Conservation (phyloP, 2,329 filamentous ascomycete genomes). For the Fusarium fujikuroi region DNA sequence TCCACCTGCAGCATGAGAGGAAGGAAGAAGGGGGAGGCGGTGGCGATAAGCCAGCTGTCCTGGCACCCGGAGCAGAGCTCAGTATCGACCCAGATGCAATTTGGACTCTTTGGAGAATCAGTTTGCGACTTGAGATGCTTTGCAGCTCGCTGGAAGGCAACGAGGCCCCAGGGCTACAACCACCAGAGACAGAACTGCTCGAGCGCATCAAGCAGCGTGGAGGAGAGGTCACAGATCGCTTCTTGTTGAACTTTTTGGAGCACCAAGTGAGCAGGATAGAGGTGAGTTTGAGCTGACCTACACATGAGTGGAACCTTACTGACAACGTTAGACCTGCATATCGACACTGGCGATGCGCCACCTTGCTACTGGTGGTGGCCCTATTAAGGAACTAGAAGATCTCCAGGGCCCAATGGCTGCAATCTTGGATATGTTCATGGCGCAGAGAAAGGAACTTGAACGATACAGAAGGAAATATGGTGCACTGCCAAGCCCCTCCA, state of each 20-base stretch:
- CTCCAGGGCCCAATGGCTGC: conserved; percentile 82
- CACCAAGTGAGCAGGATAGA: conserved; percentile 97
- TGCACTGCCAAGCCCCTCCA: conserved; percentile 48
- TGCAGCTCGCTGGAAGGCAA: conserved; percentile 87
- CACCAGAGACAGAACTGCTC: conserved; percentile 84
- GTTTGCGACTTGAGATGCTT: conserved; percentile 89
- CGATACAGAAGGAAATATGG: conserved; percentile 67
- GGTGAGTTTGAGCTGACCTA: conserved; percentile 80
- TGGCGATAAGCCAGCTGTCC: conserved; percentile 67
- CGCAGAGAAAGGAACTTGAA: conserved; percentile 72
- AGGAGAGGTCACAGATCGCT: conserved; percentile 88
- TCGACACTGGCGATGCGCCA: conserved; percentile 83
- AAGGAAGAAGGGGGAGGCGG: conserved; percentile 56
- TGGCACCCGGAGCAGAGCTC: conserved; percentile 73
- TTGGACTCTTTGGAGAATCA: conserved; percentile 91
- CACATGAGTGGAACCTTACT: conserved; percentile 23
- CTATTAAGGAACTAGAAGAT: conserved; percentile 72
- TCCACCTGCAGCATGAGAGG: conserved; percentile 66
- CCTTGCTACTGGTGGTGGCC: conserved; percentile 75
- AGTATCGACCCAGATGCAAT: conserved; percentile 84
- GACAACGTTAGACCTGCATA: conserved; percentile 74
- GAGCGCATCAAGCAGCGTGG: conserved; percentile 74
- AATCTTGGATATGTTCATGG: conserved; percentile 70
- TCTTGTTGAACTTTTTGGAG: conserved; percentile 89
- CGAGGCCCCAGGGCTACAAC: conserved; percentile 71